Evolutionary conservation across 2,329 filamentous ascomycete species (phyloP), one percentile per base, ranked within the genome.

Genomic region (Aspergillus sp.): DNA sequence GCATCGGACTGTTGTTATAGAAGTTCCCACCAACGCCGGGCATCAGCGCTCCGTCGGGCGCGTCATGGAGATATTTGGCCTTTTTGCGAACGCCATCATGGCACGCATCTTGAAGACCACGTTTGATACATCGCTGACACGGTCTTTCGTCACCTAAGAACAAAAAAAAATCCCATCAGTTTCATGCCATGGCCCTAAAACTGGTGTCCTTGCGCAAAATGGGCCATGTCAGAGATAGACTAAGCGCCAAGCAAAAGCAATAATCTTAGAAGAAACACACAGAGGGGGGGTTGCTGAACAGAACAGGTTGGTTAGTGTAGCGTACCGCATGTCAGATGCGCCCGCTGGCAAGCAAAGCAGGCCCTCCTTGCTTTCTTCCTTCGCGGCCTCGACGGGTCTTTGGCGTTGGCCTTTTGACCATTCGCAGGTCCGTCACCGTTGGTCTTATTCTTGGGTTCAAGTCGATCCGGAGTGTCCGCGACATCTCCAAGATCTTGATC

Each of bases 81-180:
- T 97, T 98, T 70, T 98, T 98, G 51, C 93, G 86, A 40, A 97
- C 90, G 42, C 93, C 93, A 63, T 98, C 93, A 66, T 95, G 90
- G 62, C 93, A 98, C 48, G 82, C 82, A 64, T 95, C 90, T 59
- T 90, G 87, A 19, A 97, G 79, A 37, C 89, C 88, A 57, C 93
- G 85, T 69, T 96, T 96, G 57, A 97, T 89, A 66, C 93, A 98
- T 60, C 93, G 79, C 61, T 90, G 82, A 65, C 93, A 98, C 42
- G 93, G 93, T 56, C 93, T 81, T 67, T 98, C 91, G 65, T 98
- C 93, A 59, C 91, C 93, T 97, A 61, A 40, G 49, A 49, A 52
- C 48, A 50, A 19, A 19, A 19, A 19, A 47, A 10, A 40, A 7
- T 19, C 60, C 49, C 62, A 56, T 67, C 46, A 65, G 53, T 48